phyloP scores from a whole-genome alignment of 306 rosid species.

The Trifolium subterraneum region DNA sequence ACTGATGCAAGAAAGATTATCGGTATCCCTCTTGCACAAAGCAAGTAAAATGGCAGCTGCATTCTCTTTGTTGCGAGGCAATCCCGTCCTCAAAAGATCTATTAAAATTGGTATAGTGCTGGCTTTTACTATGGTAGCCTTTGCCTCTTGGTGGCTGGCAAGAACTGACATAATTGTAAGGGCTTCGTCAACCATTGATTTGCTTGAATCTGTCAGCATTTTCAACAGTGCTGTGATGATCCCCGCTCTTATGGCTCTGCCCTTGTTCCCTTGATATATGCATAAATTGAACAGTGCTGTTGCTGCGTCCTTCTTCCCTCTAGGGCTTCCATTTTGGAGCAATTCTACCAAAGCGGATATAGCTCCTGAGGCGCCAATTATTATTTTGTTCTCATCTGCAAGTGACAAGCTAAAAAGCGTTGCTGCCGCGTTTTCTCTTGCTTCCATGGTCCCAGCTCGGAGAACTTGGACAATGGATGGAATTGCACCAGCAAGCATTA shows the following conservation, averaged over 20 bases:
- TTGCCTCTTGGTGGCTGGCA: slow-evolving; percentile 92
- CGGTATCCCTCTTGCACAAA: slow-evolving; percentile 78
- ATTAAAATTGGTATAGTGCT: slow-evolving; percentile 89
- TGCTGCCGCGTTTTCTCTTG: slow-evolving; percentile 93
- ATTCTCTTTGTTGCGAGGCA: slow-evolving; percentile 90
- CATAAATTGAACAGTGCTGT: slow-evolving; percentile 92
- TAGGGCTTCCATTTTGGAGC: slow-evolving; percentile 83
- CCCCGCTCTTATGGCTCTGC: slow-evolving; percentile 85
- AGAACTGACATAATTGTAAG: slow-evolving; percentile 94
- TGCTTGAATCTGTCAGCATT: slow-evolving; percentile 87
- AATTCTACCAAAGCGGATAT: slow-evolving; percentile 84
- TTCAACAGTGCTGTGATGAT: slow-evolving; percentile 72
- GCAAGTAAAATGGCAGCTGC: slow-evolving; percentile 90
- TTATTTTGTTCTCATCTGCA: slow-evolving; percentile 93
- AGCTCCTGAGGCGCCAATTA: slow-evolving; percentile 95
- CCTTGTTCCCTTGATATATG: slow-evolving; percentile 97
- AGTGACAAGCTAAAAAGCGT: slow-evolving; percentile 93
- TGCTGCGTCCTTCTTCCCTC: slow-evolving; percentile 97
- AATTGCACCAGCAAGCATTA: slow-evolving; percentile 95
- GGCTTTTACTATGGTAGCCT: slow-evolving; percentile 75
- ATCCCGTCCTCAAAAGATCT: slow-evolving; percentile 81
- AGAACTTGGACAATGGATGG: slow-evolving; percentile 96
- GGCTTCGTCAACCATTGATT: slow-evolving; percentile 85
- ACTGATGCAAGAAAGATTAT: slow-evolving; percentile 78
- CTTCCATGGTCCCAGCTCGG: slow-evolving; percentile 92